Percentiles rank a stretch among this genome's conserved stretches.
phyloP scores from a whole-genome alignment of 352 stramenopile genomes.

The Phytophthora hybrid region DNA sequence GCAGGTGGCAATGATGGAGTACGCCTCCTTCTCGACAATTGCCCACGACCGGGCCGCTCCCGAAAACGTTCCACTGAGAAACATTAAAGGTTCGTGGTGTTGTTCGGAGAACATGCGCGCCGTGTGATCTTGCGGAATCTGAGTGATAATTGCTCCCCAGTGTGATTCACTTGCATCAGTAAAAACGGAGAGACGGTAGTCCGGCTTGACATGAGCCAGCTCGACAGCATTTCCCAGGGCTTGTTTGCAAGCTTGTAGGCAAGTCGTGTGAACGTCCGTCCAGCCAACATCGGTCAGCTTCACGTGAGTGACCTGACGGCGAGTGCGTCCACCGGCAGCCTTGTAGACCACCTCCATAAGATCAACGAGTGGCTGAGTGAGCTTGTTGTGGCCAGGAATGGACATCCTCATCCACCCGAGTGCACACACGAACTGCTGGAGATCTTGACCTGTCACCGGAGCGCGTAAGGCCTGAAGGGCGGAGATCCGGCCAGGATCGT shows the following conservation, averaged over 20 bases:
- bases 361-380: neutral
- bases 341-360: constrained; percentile 12
- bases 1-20: constrained; percentile 13
- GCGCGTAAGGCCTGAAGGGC: neutral
- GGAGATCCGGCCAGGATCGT: constrained; percentile 5
- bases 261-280: neutral
- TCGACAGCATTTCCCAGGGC: neutral
- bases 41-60: neutral
- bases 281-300: constrained; percentile 7
- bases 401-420: constrained; percentile 6
- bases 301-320: neutral
- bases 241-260: neutral
- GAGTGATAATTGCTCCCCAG: constrained; percentile 9
- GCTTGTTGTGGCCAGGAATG: constrained; percentile 3
- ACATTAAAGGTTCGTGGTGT: constrained; percentile 7
- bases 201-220: neutral
- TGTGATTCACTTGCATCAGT: constrained; percentile 13
- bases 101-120: neutral
- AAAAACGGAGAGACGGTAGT: neutral
- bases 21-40: constrained; percentile 20
- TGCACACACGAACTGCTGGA: constrained; percentile 20
- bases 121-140: neutral
- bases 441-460: constrained; percentile 4
- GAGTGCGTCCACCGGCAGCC: neutral
- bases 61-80: constrained; percentile 6